phyloP scores from a whole-genome alignment of 75 land plant species.

The Cunninghamia lanceolata region DNA sequence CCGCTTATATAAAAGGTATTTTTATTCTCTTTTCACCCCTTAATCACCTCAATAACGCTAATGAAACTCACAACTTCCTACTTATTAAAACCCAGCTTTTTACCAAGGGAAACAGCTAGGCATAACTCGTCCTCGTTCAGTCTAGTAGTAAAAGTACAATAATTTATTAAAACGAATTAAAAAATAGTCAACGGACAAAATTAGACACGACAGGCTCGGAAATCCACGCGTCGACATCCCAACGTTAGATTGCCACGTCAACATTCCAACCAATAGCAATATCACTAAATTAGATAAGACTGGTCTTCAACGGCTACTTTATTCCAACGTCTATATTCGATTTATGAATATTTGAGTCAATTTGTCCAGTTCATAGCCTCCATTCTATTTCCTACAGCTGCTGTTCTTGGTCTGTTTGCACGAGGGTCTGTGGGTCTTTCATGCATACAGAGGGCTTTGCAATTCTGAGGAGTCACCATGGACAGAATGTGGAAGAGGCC shows the following conservation, averaged over 20 bases:
- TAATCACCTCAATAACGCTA: too few species aligned
- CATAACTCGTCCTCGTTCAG: too few species aligned
- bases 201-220: too few species aligned
- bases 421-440: not conserved
- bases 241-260: too few species aligned
- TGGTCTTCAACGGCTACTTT: not conserved
- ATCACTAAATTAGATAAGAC: not conserved
- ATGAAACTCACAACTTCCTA: too few species aligned
- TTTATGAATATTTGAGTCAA: not conserved
- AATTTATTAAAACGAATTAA: too few species aligned
- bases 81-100: too few species aligned
- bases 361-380: not conserved
- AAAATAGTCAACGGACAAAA: not conserved
- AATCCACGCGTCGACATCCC: not conserved
- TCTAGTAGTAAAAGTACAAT: too few species aligned
- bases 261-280: not conserved
- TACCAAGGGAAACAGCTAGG: too few species aligned
- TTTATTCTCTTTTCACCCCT: too few species aligned
- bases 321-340: not conserved
- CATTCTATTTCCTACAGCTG: not conserved
- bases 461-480: not conserved
- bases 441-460: not conserved
- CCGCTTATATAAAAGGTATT: too few species aligned
- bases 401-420: not conserved
- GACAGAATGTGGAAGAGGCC: slow-evolving; percentile 1